Evolutionary conservation across 176 grass and related monocot species (phyloP), one percentile per base, ranked within the genome.

Genomic region (Avena atlantica): DNA sequence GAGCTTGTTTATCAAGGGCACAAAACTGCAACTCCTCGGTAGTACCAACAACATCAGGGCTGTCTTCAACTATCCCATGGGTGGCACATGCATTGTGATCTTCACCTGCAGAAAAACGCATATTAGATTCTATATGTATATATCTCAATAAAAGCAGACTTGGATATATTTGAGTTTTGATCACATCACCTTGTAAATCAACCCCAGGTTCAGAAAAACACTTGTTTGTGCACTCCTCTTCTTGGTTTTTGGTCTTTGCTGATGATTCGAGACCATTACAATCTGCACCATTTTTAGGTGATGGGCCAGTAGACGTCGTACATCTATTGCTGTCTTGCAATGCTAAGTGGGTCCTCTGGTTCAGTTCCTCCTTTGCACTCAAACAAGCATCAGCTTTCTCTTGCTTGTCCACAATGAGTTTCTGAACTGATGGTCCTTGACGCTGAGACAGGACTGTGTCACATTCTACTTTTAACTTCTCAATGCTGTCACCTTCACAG

Each of bases 391-490:
- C 83, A 76, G 1, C 57, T 87, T 80, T 91, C 70, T 87, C 89
- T 47, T 82, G 23, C 81, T 89, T 95, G 19, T 56, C 80, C 0
- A 21, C 10, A 0, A 34, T 51, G 31, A 52, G 50, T 63, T 87
- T 86, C 61, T 73, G 60, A 91, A 56, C 60, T 63, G 88, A 69
- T 66, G 36, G 27, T 14, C 24, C 68, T 75, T 71, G 36, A 76
- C 6, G 25, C 59, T 80, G 68, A 45, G 65, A 77, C 2, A 71
- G 66, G 24, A 42, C 80, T 31, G 81, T 59, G 40, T 89, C 73
- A 71, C 76, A 71, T 83, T 85, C 90, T 25, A 80, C 76, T 70
- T 85, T 90, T 56, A 64, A 67, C 50, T 92, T 97, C 62, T 72
- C 73, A 83, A 50, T 24, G 48, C 56, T 92, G 36, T 91, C 84